A percentile compares a stretch with the other conserved stretches of the same genome.
Evolutionary conservation across 202 grass and related monocot genomes (phyloP).

Genomic region (Digitaria exilis): DNA sequence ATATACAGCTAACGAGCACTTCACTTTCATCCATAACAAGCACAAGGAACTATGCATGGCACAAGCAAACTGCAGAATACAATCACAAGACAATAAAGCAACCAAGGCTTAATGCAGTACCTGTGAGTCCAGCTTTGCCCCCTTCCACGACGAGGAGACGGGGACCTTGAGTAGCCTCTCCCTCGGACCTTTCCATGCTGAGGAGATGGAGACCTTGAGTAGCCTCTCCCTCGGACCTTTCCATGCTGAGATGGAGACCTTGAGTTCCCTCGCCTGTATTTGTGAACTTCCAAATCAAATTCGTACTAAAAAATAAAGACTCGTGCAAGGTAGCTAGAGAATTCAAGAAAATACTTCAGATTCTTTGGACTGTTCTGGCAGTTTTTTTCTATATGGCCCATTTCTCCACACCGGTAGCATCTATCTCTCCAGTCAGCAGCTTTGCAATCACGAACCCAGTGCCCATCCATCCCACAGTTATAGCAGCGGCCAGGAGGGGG

Average conservation of each 20-base stretch:
- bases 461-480: slow-evolving; percentile 89
- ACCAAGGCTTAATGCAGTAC: slow-evolving; percentile 34
- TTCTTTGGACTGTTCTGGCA: slow-evolving; percentile 83
- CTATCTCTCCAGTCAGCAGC: slow-evolving; percentile 89
- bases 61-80: background rate
- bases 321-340: slow-evolving; percentile 16
- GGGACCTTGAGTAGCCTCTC: slow-evolving; percentile 67
- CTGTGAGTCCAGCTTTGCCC: slow-evolving; percentile 53
- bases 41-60: background rate
- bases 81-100: slow-evolving; percentile 21
- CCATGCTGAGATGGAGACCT: slow-evolving; percentile 53
- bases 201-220: slow-evolving; percentile 65
- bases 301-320: background rate
- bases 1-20: background rate
- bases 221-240: slow-evolving; percentile 52
- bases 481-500: slow-evolving; percentile 78
- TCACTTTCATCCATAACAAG: background rate
- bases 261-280: slow-evolving; percentile 61
- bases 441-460: slow-evolving; percentile 83
- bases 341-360: slow-evolving; percentile 51
- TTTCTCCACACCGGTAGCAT: slow-evolving; percentile 84
- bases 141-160: slow-evolving; percentile 56
- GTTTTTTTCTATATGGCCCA: slow-evolving; percentile 75
- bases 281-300: slow-evolving; percentile 17
- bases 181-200: slow-evolving; percentile 44